phyloP scores from a whole-genome alignment of 2,329 filamentous ascomycete species.

The Exophiala sp. region DNA sequence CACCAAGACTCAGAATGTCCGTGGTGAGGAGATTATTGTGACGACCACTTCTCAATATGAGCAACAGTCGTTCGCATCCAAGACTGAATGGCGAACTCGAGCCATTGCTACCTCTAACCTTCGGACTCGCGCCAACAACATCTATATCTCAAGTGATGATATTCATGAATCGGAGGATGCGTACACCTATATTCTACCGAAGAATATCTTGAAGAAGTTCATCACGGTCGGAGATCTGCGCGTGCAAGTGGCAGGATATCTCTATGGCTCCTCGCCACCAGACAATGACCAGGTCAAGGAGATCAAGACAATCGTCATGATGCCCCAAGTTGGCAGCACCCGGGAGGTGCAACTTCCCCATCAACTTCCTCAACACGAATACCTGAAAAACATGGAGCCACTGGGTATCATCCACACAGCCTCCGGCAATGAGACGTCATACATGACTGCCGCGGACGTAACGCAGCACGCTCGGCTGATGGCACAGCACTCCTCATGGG shows the following conservation, averaged over 20 bases:
- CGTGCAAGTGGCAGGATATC: slow-evolving; percentile 91
- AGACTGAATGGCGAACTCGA: slow-evolving; percentile 96
- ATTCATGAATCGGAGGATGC: slow-evolving; percentile 77
- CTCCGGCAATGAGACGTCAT: slow-evolving; percentile 88
- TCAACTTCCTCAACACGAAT: slow-evolving; percentile 86
- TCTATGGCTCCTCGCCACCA: slow-evolving; percentile 87
- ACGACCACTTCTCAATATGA: slow-evolving; percentile 98
- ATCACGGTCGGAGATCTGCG: slow-evolving; percentile 95
- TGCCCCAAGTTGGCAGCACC: slow-evolving; percentile 91
- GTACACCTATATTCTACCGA: slow-evolving; percentile 97
- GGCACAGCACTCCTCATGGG: slow-evolving; percentile 74
- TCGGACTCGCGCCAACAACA: slow-evolving; percentile 91
- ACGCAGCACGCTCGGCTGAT: slow-evolving; percentile 91
- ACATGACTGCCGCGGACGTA: slow-evolving; percentile 94
- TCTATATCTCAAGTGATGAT: slow-evolving; percentile 96
- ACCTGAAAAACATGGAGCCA: slow-evolving; percentile 80
- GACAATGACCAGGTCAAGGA: slow-evolving; percentile 98
- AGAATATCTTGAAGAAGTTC: slow-evolving; percentile 97
- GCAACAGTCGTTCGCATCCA: slow-evolving; percentile 94
- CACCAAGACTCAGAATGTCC: slow-evolving; percentile 95
- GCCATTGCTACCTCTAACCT: slow-evolving; percentile 96
- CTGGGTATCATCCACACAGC: slow-evolving; percentile 94
- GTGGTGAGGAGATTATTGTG: slow-evolving; percentile 96
- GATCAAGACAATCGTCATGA: slow-evolving; percentile 92
- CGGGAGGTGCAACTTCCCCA: slow-evolving; percentile 89